Percentiles rank a stretch among this genome's conserved stretches.
Evolutionary conservation across 2,329 filamentous ascomycete genomes (phyloP).

Genomic region (Cladophialophora psammophila): DNA sequence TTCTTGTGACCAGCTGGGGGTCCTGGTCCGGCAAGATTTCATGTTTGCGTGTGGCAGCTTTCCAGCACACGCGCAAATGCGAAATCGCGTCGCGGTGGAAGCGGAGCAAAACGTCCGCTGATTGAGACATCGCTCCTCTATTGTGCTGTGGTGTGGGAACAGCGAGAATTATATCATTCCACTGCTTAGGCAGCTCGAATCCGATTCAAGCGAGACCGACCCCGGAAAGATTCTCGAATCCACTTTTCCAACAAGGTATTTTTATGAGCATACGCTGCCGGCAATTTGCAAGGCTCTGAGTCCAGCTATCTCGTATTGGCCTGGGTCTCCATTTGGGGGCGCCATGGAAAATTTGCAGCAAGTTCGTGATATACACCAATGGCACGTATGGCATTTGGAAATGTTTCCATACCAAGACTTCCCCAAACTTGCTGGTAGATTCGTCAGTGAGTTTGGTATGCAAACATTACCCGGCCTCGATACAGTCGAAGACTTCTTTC

Average conservation of each 20-base stretch:
- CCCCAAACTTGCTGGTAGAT: slow-evolving; percentile 81
- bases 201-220: slow-evolving; percentile 68
- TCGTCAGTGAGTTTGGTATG: slow-evolving; percentile 96
- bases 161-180: slow-evolving; percentile 82
- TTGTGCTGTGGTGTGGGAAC: slow-evolving; percentile 89
- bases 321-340: slow-evolving; percentile 85
- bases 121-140: slow-evolving; percentile 83
- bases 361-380: slow-evolving; percentile 89
- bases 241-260: slow-evolving; percentile 88
- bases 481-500: slow-evolving; percentile 63
- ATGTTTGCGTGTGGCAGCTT: slow-evolving; percentile 82
- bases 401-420: slow-evolving; percentile 93
- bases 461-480: slow-evolving; percentile 84
- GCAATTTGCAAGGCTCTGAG: slow-evolving; percentile 73
- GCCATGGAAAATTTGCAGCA: slow-evolving; percentile 76
- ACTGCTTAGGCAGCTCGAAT: slow-evolving; percentile 80
- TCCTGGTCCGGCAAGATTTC: slow-evolving; percentile 87
- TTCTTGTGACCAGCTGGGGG: slow-evolving; percentile 76
- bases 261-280: slow-evolving; percentile 87
- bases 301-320: slow-evolving; percentile 75
- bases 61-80: slow-evolving; percentile 63
- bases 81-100: slow-evolving; percentile 54
- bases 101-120: slow-evolving; percentile 70
- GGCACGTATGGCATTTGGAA: slow-evolving; percentile 93
- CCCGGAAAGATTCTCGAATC: slow-evolving; percentile 67